A percentile compares a stretch with the other conserved stretches of the same genome.
Evolutionary conservation across 352 stramenopile species (phyloP).

Genomic region (Aphanomyces euteiches): DNA sequence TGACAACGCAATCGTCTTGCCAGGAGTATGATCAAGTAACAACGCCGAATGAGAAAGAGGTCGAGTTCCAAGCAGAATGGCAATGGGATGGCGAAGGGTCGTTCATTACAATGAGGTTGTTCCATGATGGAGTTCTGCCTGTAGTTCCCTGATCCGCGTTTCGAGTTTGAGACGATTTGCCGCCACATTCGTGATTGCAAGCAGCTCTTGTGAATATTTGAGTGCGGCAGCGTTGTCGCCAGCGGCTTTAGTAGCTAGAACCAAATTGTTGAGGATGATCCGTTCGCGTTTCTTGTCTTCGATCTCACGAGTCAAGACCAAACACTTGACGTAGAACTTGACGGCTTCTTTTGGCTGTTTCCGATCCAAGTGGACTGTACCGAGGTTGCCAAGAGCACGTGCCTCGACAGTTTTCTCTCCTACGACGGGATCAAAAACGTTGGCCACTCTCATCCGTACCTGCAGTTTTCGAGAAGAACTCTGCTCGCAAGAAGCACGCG

Average conservation of each 20-base stretch:
- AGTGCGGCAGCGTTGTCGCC: constrained; percentile 57
- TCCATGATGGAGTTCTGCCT: neutral
- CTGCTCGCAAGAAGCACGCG: constrained; percentile 57
- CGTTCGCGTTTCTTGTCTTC: constrained; percentile 71
- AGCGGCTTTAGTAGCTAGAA: constrained; percentile 64
- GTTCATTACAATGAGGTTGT: too few species aligned
- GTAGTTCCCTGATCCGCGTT: constrained; percentile 44
- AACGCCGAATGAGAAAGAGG: too few species aligned
- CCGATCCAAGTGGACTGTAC: constrained; percentile 71
- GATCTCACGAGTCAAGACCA: constrained; percentile 68
- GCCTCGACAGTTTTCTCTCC: constrained; percentile 45
- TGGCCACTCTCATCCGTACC: constrained; percentile 28
- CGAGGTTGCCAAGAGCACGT: constrained; percentile 68
- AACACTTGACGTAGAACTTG: constrained; percentile 68
- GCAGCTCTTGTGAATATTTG: constrained; percentile 59
- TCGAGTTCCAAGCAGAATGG: too few species aligned
- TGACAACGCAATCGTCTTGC: too few species aligned
- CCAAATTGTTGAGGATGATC: constrained; percentile 80
- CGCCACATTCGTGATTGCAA: constrained; percentile 61
- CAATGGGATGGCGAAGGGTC: too few species aligned
- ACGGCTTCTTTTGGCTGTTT: constrained; percentile 66
- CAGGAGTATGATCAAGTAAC: too few species aligned
- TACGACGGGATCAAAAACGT: neutral
- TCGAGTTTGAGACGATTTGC: constrained; percentile 77
- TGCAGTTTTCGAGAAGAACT: constrained; percentile 45